Evolutionary conservation across 179 eudicot genomes (phyloP).

Genomic region (Nepenthes alata): DNA sequence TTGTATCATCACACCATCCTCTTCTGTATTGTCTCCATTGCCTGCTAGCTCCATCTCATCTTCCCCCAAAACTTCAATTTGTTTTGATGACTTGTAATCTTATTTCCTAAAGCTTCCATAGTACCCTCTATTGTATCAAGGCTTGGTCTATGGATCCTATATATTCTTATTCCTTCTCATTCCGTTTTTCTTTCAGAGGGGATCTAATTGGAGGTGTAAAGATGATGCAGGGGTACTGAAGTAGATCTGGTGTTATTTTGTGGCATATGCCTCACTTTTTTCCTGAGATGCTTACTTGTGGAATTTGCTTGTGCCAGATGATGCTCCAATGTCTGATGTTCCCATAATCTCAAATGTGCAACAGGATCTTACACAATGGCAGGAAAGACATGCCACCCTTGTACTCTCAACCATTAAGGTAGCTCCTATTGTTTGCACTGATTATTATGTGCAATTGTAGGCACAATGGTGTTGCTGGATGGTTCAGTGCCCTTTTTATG

Average conservation of each 20-base stretch:
- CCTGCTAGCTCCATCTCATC: no score
- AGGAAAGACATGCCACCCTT: constrained; percentile 57
- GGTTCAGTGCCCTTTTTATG: not conserved
- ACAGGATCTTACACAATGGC: constrained; percentile 71
- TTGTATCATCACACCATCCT: no score
- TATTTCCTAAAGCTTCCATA: no score
- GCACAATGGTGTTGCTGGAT: not conserved
- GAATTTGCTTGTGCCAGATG: constrained; percentile 37
- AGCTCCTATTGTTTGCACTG: constrained; percentile 6
- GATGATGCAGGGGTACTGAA: no score
- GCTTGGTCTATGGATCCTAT: no score
- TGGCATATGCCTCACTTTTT: not conserved
- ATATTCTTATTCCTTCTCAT: no score
- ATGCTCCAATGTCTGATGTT: constrained; percentile 65
- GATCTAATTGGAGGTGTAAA: not conserved
- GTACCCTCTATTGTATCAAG: no score
- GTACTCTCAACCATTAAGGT: constrained; percentile 55
- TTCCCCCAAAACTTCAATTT: no score
- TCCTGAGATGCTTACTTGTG: constrained; percentile 6
- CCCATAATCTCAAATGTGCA: constrained; percentile 75
- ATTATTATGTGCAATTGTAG: not conserved
- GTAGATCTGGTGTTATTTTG: not conserved
- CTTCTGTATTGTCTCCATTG: no score
- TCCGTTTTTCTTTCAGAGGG: no score
- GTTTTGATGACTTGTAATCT: no score